Percentiles rank a stretch among this genome's conserved stretches.
These are phyloP conservation scores for Solanum medicagineum DNA, from an alignment of 257 asterid species.

Conservation along the genomic window DNA sequence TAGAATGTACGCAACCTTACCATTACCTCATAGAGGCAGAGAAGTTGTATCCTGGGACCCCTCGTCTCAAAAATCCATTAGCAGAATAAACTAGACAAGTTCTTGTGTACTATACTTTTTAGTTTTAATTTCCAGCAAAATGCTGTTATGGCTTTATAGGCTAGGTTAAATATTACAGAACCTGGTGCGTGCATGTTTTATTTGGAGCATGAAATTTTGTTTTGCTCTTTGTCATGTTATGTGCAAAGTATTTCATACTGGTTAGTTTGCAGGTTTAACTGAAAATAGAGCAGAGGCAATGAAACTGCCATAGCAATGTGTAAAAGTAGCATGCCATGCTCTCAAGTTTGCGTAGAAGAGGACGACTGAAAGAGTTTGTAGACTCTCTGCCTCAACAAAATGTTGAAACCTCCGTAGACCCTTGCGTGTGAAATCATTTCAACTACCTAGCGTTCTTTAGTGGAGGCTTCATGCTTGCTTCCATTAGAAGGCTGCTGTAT, in stretches of 20 bases:
- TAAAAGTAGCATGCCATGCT: background rate
- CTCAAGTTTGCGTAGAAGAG: background rate
- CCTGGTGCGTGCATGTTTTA: background rate
- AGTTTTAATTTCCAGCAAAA: background rate
- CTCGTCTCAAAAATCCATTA: no score
- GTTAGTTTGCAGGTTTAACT: background rate
- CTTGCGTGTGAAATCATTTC: conserved; percentile 3
- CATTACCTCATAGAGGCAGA: no score
- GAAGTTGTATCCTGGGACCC: no score
- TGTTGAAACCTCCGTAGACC: conserved; percentile 10
- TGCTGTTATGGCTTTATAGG: background rate
- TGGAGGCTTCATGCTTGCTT: conserved; percentile 1
- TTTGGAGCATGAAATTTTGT: background rate
- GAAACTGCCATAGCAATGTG: background rate
- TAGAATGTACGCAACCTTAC: no score
- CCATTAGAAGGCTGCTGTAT: background rate
- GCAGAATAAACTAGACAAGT: no score
- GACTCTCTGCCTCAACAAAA: conserved; percentile 1
- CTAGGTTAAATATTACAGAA: background rate
- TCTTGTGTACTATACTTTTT: background rate
- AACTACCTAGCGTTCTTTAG: conserved; percentile 7
- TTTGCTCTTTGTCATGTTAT: background rate
- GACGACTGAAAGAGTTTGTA: conserved; percentile 1
- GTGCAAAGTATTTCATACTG: background rate
- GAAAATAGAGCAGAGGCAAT: background rate